These are phyloP conservation scores for Paecilomyces niveus DNA, from an alignment of 2,329 filamentous ascomycete genomes.

Conservation along the genomic window DNA sequence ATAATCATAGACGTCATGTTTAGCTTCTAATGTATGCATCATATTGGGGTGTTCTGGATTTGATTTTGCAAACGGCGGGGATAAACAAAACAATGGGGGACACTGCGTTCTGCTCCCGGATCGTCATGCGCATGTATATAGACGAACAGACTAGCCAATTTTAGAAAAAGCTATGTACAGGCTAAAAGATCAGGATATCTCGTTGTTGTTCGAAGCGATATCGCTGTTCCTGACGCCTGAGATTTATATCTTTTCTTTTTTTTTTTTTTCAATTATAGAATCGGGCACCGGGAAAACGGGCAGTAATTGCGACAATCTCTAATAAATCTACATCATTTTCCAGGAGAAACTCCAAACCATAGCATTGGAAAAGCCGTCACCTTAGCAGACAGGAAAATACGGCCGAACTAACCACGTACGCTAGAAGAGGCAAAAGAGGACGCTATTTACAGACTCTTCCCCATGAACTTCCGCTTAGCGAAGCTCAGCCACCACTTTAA, in stretches of 20 bases:
- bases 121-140: neutral
- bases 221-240: neutral
- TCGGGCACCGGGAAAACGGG: neutral
- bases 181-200: neutral
- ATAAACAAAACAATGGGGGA: neutral
- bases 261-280: neutral
- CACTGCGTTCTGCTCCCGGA: neutral
- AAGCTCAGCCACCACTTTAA: conserved; percentile 98
- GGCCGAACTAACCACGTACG: neutral
- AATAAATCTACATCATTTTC: neutral
- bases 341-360: neutral
- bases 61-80: neutral
- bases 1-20: neutral
- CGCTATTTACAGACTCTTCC: conserved; percentile 65
- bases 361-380: neutral
- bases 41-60: neutral
- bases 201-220: neutral
- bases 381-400: neutral
- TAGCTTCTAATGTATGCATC: neutral
- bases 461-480: conserved; percentile 99
- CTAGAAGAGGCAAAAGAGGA: neutral
- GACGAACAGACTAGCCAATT: neutral
- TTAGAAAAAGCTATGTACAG: neutral
- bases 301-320: neutral
- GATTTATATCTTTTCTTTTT: neutral